Percentiles rank a stretch among this genome's conserved stretches.
Evolutionary conservation across 495 filamentous ascomycete species (phyloP).

Genomic region (Evernia prunastri): DNA sequence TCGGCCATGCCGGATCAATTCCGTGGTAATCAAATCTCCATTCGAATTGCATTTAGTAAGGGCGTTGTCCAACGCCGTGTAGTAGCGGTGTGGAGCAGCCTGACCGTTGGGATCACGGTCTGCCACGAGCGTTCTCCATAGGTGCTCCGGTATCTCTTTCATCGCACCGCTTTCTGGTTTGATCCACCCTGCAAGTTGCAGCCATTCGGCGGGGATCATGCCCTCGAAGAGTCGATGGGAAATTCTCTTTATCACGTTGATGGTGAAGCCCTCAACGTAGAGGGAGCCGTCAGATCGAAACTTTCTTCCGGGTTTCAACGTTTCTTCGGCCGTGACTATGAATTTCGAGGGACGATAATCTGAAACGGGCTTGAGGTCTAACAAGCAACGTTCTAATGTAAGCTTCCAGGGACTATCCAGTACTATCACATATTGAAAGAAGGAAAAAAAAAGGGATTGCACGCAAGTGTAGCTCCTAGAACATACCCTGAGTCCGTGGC

Average conservation of each 20-base stretch:
- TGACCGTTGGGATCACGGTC: background rate
- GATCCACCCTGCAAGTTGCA: background rate
- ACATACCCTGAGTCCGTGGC: background rate
- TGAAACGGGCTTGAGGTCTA: background rate
- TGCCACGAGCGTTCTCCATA: slow-evolving; percentile 16
- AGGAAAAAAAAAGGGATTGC: no score
- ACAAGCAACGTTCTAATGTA: no score
- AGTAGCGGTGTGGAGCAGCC: background rate
- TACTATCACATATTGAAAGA: no score
- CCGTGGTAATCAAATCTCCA: slow-evolving; percentile 9
- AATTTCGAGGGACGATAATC: background rate
- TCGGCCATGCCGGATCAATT: slow-evolving; percentile 11
- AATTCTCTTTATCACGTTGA: slow-evolving; percentile 5
- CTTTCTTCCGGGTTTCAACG: background rate
- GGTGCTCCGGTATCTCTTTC: background rate
- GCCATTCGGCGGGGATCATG: slow-evolving; percentile 14
- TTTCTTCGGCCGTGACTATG: slow-evolving; percentile 4
- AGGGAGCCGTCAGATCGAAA: slow-evolving; percentile 1
- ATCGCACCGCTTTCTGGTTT: background rate
- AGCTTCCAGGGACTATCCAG: no score
- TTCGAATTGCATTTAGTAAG: background rate
- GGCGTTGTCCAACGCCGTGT: background rate
- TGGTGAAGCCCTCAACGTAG: slow-evolving; percentile 11
- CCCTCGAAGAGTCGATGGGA: slow-evolving; percentile 16
- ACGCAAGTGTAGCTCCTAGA: background rate